Evolutionary conservation across 306 rosid species (phyloP).

Genomic region (Castanea crenata): DNA sequence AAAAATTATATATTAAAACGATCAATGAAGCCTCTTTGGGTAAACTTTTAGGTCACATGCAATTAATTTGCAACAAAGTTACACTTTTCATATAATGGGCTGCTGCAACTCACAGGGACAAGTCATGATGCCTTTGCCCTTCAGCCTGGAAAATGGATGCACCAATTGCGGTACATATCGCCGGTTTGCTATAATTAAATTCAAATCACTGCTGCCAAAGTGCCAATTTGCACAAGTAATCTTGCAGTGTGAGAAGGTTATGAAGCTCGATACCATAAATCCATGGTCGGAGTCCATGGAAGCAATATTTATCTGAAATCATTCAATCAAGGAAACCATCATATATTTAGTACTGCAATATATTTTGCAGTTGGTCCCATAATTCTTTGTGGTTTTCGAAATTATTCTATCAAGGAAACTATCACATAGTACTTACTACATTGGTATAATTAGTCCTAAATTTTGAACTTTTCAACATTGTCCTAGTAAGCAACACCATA

Average conservation of each 20-base stretch:
- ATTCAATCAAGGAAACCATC: constrained; percentile 11
- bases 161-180: background rate
- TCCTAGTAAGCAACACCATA: constrained; percentile 10
- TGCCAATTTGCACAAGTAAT: constrained; percentile 27
- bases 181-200: background rate
- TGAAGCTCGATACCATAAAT: constrained; percentile 56
- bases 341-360: background rate
- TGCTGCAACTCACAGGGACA: constrained; percentile 22
- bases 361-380: constrained; percentile 6
- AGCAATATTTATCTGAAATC: constrained; percentile 20
- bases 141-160: constrained; percentile 25
- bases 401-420: constrained; percentile 26
- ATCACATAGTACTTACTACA: background rate
- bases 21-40: no score
- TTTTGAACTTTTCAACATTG: constrained; percentile 22
- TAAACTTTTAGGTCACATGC: background rate
- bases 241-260: constrained; percentile 17
- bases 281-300: constrained; percentile 46
- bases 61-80: constrained; percentile 3
- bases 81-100: background rate
- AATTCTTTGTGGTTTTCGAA: constrained; percentile 14
- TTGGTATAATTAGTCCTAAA: background rate
- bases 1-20: no score
- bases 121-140: constrained; percentile 20
- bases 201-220: constrained; percentile 5